Conservation (phyloP, 2,329 filamentous ascomycete species). For the Volutella citrinella region DNA sequence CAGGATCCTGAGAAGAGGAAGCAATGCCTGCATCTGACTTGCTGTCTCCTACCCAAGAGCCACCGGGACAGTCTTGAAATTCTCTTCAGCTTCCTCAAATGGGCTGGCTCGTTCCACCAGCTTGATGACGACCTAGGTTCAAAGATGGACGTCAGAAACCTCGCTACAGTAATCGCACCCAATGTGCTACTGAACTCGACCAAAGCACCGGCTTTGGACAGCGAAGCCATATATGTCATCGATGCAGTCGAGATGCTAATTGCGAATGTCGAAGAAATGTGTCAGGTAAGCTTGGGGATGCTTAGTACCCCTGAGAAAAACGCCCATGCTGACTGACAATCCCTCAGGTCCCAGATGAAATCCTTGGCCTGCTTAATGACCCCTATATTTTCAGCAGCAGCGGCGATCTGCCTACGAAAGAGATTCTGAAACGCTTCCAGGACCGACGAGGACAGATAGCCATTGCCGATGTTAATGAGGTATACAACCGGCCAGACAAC, state of each 20-base stretch:
- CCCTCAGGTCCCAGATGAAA: constrained; percentile 81
- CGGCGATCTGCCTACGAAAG: constrained; percentile 91
- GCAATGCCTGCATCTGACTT: constrained; percentile 83
- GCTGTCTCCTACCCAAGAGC: constrained; percentile 87
- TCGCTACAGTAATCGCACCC: constrained; percentile 94
- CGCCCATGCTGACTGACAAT: constrained; percentile 22
- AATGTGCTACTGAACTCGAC: constrained; percentile 80
- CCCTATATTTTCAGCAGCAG: constrained; percentile 75
- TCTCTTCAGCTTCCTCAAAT: constrained; percentile 92
- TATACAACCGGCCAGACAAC: constrained; percentile 57
- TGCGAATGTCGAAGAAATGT: constrained; percentile 92
- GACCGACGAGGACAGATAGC: constrained; percentile 65
- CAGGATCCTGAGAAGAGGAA: constrained; percentile 76
- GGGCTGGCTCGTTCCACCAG: constrained; percentile 95
- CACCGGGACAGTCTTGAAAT: constrained; percentile 95
- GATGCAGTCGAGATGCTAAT: constrained; percentile 91
- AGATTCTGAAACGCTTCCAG: constrained; percentile 91
- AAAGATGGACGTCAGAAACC: constrained; percentile 98
- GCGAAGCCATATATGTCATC: constrained; percentile 89
- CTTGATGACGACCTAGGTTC: constrained; percentile 95
- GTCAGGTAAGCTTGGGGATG: constrained; percentile 65
- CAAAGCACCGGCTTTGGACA: constrained; percentile 67
- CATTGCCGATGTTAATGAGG: constrained; percentile 57
- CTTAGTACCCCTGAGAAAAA: no score
- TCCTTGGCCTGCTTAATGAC: constrained; percentile 83